Evolutionary conservation across 306 rosid species (phyloP), one percentile per base, ranked within the genome.

Genomic region (Vigna nakashimae): DNA sequence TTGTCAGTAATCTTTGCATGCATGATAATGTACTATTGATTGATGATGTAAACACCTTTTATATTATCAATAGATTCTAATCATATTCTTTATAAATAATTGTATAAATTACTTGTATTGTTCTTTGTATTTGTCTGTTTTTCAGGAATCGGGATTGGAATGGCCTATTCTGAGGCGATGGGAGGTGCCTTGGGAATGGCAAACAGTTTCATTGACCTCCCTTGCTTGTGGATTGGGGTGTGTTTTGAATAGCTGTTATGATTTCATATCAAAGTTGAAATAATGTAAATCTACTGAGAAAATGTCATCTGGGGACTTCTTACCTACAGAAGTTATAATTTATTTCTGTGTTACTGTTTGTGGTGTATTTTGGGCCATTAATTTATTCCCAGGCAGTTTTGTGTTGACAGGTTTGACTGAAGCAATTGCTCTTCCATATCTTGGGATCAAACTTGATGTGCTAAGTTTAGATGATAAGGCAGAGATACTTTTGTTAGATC

Each of bases 111-210:
- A 51, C 63, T 59, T 71, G 15, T n/a, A 10, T 69, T 79, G 15
- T 45, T 45, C 34, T 22, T 14, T 71, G 80, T 38, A 15, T 52
- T 58, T 26, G 7, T 42, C 13, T 9, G 13, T 12, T 58, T 75
- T 81, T 65, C 91, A 95, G 98, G 96, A 85, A 76, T 69, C 70
- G 76, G 88, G 82, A 69, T 76, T 5, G 69, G 83, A 78, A 4
- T 91, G 88, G 96, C 91, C 85, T 55, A 80, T 95, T 88, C 88
- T 91, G 80, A 87, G 84, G 87, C 90, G 92, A 65, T 96, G 99
- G 99, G 92, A 91, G 45, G 98, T 92, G 59, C 99, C 99, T 62
- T 96, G 99, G 99, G 91, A 83, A 73, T 96, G 99, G 99, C 98
- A 90, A 88, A 90, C 93, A 7, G 92, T 83, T 82, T 87, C 99